Evolutionary conservation across 305 asterid genomes (phyloP).

Genomic region (Nicotiana rustica): DNA sequence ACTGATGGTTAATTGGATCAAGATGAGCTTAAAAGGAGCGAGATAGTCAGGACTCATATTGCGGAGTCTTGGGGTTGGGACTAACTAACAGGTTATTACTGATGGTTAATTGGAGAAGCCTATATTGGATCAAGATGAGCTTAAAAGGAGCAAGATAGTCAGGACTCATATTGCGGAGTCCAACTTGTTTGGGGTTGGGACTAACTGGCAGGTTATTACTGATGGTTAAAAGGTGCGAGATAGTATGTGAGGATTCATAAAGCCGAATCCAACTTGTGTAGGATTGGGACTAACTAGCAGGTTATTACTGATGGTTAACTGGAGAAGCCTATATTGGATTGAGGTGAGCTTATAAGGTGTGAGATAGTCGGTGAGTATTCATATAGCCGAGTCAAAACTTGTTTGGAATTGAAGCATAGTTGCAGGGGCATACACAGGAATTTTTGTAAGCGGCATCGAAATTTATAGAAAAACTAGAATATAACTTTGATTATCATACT

Average conservation of each 20-base stretch:
- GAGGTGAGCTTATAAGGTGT: background rate
- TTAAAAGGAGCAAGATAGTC: too few relatives aligned
- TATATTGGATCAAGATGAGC: too few relatives aligned
- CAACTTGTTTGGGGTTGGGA: background rate
- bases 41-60: too few relatives aligned
- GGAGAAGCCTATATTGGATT: background rate
- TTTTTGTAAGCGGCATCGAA: too few relatives aligned
- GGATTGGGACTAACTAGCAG: slow-evolving; percentile 13
- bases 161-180: too few relatives aligned
- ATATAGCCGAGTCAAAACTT: background rate
- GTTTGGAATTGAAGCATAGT: background rate
- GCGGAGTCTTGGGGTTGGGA: background rate
- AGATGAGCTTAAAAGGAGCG: too few relatives aligned
- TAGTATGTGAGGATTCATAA: too few relatives aligned
- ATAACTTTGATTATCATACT: too few relatives aligned
- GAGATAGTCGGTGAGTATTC: background rate
- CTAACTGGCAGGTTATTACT: background rate
- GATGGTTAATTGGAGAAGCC: background rate
- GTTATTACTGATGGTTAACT: slow-evolving; percentile 3
- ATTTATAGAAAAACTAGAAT: too few relatives aligned
- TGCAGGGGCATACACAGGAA: too few relatives aligned
- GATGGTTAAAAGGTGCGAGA: background rate
- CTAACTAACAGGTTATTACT: background rate
- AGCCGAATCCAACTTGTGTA: background rate
- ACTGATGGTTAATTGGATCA: too few relatives aligned